Base-by-base conservation (phyloP, 2,329 filamentous ascomycete genomes). In the Colletotrichum incanum region DNA sequence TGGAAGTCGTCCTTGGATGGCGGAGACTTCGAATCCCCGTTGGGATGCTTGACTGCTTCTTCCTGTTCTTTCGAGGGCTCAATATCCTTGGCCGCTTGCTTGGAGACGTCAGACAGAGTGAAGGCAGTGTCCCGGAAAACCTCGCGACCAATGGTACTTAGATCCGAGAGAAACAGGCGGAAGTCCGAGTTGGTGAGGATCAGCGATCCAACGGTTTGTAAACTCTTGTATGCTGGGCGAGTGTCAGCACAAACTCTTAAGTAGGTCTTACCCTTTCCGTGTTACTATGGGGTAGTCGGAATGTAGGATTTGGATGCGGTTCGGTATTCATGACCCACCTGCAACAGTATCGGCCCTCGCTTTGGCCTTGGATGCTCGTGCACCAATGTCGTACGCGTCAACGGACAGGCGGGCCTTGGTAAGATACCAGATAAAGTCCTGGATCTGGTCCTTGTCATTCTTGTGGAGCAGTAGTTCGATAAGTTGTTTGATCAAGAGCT, bases 131-230 rank as follows among this genome's bases (percentile, higher is more conserved):
- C 95, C 63, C 91, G 91, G 79, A 98, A 95, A 0, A 98, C 92
- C 79, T 98, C 93, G 52, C 93, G 91, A 16, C 92, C 93, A 58
- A 98, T 89, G 0, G 92, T 91, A 56, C 91, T 91, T 50, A 98
- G 83, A 77, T 98, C 96, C 14, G 92, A 90, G 55, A 98, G 85
- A 77, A 98, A 95, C 8, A 95, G 86, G 49, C 95, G 92, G 80
- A 98, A 98, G 77, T 98, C 95, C 0, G 93, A 91, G 79, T 98
- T 98, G 18, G 94, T 94, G 54, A 98, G 85, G 0, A 98, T 88
- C n/a, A 98, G 85, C 3, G 92, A 93, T 39, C 93, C 92, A 0
- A 98, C 90, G 0, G 95, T 98, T 70, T 91, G 92, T 59, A 98
- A 83, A 80, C 95, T 98, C 78, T 93, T 87, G 77, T 95, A 95